Evolutionary conservation across 306 rosid genomes (phyloP).

Genomic region (Vicia sativa): DNA sequence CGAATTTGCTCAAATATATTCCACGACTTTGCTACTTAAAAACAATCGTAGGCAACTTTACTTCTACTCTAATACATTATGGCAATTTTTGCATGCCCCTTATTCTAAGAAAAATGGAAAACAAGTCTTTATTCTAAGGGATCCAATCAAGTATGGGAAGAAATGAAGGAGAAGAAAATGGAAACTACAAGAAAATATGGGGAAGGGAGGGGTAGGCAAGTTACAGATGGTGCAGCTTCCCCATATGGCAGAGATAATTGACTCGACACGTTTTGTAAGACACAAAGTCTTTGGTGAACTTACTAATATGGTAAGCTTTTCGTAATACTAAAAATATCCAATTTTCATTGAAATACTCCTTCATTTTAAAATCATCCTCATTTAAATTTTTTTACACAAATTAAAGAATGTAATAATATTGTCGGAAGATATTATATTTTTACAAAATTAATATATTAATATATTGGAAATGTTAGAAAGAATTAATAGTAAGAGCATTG

Average conservation of each 20-base stretch:
- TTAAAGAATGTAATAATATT: no score
- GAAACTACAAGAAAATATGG: conserved; percentile 32
- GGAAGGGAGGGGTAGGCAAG: conserved; percentile 26
- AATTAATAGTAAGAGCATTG: no score
- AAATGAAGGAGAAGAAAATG: conserved; percentile 38
- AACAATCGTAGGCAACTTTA: conserved; percentile 35
- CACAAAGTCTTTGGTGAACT: no score
- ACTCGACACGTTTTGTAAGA: not conserved
- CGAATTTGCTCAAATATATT: conserved; percentile 3
- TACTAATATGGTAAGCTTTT: no score
- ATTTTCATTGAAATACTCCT: not conserved
- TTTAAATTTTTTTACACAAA: no score
- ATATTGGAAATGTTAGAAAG: no score
- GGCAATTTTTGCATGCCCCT: not conserved
- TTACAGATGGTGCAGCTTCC: conserved; percentile 51
- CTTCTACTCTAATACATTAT: not conserved
- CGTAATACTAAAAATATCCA: not conserved
- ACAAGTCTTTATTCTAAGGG: not conserved
- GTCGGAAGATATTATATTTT: no score
- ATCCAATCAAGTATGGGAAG: conserved; percentile 41
- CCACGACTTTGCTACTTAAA: conserved; percentile 19
- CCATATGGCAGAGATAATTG: conserved; percentile 1
- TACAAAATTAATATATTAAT: no score
- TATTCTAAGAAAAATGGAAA: conserved; percentile 9
- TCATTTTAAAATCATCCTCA: no score